Evolutionary conservation across 139 green algal genomes (phyloP).

Genomic region (Zygnema cylindricum): DNA sequence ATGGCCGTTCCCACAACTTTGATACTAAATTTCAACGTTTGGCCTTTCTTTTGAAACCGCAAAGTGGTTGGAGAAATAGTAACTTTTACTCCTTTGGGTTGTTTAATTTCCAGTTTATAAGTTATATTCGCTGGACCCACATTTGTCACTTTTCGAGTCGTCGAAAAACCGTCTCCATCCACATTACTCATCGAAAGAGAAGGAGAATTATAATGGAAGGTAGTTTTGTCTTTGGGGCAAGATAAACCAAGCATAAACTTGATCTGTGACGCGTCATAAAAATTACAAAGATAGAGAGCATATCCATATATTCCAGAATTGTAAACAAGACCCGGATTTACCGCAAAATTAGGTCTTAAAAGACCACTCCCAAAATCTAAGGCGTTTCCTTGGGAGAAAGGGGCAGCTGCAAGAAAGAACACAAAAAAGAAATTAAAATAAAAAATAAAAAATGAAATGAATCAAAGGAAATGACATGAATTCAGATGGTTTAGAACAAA

Average conservation of each 20-base stretch:
- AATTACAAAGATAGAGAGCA: conserved; percentile 16
- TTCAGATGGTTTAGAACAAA: no score
- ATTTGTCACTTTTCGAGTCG: conserved; percentile 2
- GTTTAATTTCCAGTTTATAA: conserved; percentile 14
- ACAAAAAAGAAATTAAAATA: no score
- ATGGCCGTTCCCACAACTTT: not conserved
- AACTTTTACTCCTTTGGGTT: conserved; percentile 1
- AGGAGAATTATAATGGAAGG: conserved; percentile 28
- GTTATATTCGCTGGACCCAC: conserved; percentile 1
- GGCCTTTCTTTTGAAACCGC: not conserved
- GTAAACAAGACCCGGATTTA: conserved; percentile 36
- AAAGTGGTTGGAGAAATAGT: conserved; percentile 27
- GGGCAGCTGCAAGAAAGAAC: no score
- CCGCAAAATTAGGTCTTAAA: not conserved
- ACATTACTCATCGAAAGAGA: conserved; percentile 5
- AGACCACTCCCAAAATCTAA: conserved; percentile 14
- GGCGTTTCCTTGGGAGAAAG: conserved; percentile 1
- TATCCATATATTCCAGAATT: not conserved
- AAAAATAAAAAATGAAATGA: no score
- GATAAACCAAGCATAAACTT: not conserved
- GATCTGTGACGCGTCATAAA: not conserved
- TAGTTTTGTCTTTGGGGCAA: not conserved
- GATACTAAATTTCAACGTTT: not conserved
- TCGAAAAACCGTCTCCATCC: not conserved
- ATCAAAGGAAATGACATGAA: no score